Percentiles rank a stretch among this genome's conserved stretches.
These are phyloP conservation scores for Phytophthora cryptogea DNA, from an alignment of 352 stramenopile genomes.

Conservation along the genomic window DNA sequence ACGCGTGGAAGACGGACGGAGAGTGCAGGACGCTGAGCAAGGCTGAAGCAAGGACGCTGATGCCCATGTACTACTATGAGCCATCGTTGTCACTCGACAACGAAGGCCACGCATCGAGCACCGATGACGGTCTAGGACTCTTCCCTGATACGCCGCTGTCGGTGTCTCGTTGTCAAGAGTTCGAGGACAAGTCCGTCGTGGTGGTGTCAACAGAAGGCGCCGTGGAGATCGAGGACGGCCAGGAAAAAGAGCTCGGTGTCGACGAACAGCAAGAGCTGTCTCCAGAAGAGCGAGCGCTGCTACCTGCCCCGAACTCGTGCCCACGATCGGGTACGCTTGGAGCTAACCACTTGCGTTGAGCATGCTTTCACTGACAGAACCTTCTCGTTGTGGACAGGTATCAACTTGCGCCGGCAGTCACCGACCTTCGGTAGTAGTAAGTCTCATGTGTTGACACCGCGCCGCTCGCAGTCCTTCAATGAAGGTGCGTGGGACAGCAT, in stretches of 20 bases:
- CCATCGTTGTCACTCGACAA: constrained; percentile 41
- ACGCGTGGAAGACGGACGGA: constrained; percentile 32
- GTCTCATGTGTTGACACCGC: constrained; percentile 15
- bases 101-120: constrained; percentile 26
- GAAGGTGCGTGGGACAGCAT: constrained; percentile 17
- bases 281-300: constrained; percentile 23
- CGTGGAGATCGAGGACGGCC: constrained; percentile 21
- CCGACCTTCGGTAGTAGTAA: constrained; percentile 31
- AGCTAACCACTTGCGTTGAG: not conserved
- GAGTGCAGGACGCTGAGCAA: constrained; percentile 21
- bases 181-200: constrained; percentile 30
- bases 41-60: constrained; percentile 31
- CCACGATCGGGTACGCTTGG: constrained; percentile 29
- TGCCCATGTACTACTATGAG: constrained; percentile 48
- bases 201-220: constrained; percentile 27
- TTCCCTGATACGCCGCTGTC: constrained; percentile 29
- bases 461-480: constrained; percentile 28
- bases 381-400: constrained; percentile 12
- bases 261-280: constrained; percentile 17
- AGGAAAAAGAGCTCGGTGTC: not conserved
- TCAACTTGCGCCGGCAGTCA: constrained; percentile 34
- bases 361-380: constrained; percentile 2
- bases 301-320: constrained; percentile 39
- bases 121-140: constrained; percentile 13
- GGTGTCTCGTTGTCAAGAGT: not conserved